Evolutionary conservation across 2,329 filamentous ascomycete genomes (phyloP).

Genomic region (Myriosclerotinia duriaeana): DNA sequence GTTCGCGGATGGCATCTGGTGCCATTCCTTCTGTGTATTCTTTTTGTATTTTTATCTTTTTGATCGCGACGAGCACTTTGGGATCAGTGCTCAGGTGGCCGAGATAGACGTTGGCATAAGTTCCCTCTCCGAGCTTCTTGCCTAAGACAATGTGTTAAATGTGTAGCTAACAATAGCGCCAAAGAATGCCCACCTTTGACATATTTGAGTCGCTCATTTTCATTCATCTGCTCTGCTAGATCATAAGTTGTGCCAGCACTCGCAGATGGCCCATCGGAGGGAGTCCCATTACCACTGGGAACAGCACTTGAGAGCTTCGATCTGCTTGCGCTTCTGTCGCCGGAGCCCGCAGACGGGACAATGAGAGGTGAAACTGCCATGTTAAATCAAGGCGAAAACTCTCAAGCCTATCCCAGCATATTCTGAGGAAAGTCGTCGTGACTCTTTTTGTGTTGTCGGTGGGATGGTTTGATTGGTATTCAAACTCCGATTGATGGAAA

Average conservation of each 20-base stretch:
- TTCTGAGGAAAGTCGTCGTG: not conserved
- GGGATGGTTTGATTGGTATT: not conserved
- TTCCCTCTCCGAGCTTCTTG: constrained; percentile 91
- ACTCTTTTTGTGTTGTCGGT: not conserved
- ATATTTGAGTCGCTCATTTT: constrained; percentile 82
- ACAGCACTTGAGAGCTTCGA: constrained; percentile 24
- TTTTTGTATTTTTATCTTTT: constrained; percentile 85
- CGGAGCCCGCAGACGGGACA: constrained; percentile 21
- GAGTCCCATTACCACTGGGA: constrained; percentile 27
- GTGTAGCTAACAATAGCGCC: constrained; percentile 15
- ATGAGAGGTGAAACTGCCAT: constrained; percentile 32
- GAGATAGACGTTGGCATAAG: constrained; percentile 92
- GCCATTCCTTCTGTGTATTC: constrained; percentile 89
- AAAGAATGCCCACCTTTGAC: constrained; percentile 63
- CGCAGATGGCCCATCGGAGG: constrained; percentile 25
- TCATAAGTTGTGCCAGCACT: constrained; percentile 46
- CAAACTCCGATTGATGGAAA: not conserved
- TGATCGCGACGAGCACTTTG: constrained; percentile 78
- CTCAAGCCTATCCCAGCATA: constrained; percentile 3
- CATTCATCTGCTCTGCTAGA: constrained; percentile 78
- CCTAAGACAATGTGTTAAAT: constrained; percentile 48
- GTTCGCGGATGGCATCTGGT: constrained; percentile 91
- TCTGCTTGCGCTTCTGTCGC: constrained; percentile 20
- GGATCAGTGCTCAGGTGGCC: constrained; percentile 76
- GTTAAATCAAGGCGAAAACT: not conserved